These are phyloP conservation scores for Phytopythium chamaehyphon DNA, from an alignment of 352 stramenopile species.

Conservation along the genomic window DNA sequence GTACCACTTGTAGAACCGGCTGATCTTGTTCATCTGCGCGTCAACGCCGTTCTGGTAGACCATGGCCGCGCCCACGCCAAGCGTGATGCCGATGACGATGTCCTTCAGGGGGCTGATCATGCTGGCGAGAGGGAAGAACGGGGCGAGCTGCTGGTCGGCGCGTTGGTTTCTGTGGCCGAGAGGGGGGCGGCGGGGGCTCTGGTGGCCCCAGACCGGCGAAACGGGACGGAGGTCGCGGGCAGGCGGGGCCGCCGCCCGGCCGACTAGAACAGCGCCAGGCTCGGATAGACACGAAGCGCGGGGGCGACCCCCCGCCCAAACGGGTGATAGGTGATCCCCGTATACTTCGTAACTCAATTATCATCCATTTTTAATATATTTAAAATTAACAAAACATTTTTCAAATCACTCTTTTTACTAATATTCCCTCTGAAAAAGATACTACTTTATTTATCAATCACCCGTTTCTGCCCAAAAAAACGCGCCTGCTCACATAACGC, in stretches of 20 bases:
- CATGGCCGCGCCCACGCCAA: constrained; percentile 44
- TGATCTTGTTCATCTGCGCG: constrained; percentile 68
- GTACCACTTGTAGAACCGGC: constrained; percentile 81
- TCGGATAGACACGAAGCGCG: constrained; percentile 23
- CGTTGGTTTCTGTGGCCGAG: constrained; percentile 6
- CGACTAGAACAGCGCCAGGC: background rate
- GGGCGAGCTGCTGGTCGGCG: constrained; percentile 25
- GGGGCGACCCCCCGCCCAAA: constrained; percentile 11
- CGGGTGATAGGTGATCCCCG: constrained; percentile 8
- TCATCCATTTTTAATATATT: background rate
- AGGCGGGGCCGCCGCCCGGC: too few relatives aligned
- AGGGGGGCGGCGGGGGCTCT: background rate
- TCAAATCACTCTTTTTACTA: too few relatives aligned
- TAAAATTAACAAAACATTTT: background rate
- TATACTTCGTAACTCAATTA: background rate
- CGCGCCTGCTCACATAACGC: background rate
- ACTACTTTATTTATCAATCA: background rate
- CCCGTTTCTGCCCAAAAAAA: constrained; percentile 3
- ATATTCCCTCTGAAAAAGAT: too few relatives aligned
- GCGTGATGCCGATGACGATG: constrained; percentile 67
- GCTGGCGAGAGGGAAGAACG: constrained; percentile 27
- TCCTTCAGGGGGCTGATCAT: constrained; percentile 85
- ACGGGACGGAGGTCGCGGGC: background rate
- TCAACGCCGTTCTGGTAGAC: constrained; percentile 74
- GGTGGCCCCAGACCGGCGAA: constrained; percentile 5